Evolutionary conservation across 2,329 filamentous ascomycete genomes (phyloP).

Genomic region (Nannizziopsis barbatae): DNA sequence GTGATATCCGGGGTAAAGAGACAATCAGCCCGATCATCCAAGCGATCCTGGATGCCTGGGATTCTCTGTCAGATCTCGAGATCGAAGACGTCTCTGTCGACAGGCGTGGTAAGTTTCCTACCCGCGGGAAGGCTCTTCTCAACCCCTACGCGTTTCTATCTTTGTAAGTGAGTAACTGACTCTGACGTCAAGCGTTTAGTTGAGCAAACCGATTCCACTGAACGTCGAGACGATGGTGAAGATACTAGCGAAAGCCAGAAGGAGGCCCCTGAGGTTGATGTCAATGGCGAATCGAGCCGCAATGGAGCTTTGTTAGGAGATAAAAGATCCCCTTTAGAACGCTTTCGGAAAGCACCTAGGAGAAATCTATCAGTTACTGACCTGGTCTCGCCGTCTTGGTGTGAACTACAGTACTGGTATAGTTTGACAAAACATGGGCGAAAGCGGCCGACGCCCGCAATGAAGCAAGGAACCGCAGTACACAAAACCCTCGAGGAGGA

Average conservation of each 20-base stretch:
- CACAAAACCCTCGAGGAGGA: constrained; percentile 78
- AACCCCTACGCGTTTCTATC: too few relatives aligned
- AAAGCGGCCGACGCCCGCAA: constrained; percentile 64
- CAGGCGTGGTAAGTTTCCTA: constrained; percentile 3
- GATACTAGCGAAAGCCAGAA: constrained; percentile 18
- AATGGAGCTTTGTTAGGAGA: constrained; percentile 25
- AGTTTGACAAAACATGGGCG: constrained; percentile 65
- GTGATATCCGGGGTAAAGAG: background rate
- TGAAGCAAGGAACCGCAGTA: constrained; percentile 69
- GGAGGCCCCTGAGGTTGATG: constrained; percentile 5
- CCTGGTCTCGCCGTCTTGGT: constrained; percentile 82
- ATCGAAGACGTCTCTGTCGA: constrained; percentile 3
- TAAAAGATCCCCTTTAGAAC: constrained; percentile 54
- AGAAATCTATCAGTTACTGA: constrained; percentile 82
- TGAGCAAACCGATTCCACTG: constrained; percentile 37
- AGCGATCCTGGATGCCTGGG: constrained; percentile 6
- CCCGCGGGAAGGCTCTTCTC: too few relatives aligned
- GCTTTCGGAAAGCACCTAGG: constrained; percentile 65
- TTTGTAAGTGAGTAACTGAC: constrained; percentile 42
- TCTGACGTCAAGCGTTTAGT: constrained; percentile 51
- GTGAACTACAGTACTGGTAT: constrained; percentile 88
- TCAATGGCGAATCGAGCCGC: constrained; percentile 15
- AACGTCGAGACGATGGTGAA: constrained; percentile 25
- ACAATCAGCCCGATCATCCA: constrained; percentile 1
- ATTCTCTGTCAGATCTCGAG: constrained; percentile 5